phyloP scores from a whole-genome alignment of 306 rosid genomes.

The Lathyrus aphaca region DNA sequence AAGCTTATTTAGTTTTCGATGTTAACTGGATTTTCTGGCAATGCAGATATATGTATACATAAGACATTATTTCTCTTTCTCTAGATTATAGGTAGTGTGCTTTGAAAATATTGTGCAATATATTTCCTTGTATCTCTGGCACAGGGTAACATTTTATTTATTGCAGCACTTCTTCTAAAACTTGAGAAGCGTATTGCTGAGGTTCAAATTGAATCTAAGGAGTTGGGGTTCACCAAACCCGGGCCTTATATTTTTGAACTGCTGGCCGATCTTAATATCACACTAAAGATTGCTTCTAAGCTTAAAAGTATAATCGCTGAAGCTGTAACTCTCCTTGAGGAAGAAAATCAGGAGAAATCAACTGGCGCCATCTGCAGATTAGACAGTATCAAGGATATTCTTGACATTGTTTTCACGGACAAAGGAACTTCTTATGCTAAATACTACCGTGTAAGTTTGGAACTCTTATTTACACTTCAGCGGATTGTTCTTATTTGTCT shows the following conservation, averaged over 20 bases:
- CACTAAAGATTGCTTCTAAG: slow-evolving; percentile 58
- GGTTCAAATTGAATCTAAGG: too few species aligned
- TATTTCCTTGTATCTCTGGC: too few species aligned
- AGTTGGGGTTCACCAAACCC: too few species aligned
- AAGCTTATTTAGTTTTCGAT: slow-evolving; percentile 18
- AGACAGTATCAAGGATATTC: slow-evolving; percentile 65
- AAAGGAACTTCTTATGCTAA: slow-evolving; percentile 67
- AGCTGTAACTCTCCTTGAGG: slow-evolving; percentile 80
- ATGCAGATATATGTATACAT: slow-evolving; percentile 23
- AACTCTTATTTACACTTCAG: slow-evolving; percentile 31
- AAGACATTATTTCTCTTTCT: too few species aligned
- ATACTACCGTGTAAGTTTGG: slow-evolving; percentile 68
- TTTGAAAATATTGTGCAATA: too few species aligned
- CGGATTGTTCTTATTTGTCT: slow-evolving; percentile 34
- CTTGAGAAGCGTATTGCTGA: too few species aligned
- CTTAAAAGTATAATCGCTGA: slow-evolving; percentile 56
- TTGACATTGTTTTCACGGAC: too few species aligned
- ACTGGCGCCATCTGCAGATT: slow-evolving; percentile 67
- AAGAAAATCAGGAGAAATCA: slow-evolving; percentile 68
- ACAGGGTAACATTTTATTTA: too few species aligned
- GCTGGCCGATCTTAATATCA: too few species aligned
- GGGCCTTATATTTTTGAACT: too few species aligned
- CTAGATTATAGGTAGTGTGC: too few species aligned
- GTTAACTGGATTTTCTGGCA: slow-evolving; percentile 34
- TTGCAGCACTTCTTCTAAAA: too few species aligned